Evolutionary conservation across 2,329 filamentous ascomycete genomes (phyloP).

Genomic region (Ceratocystiopsis brevicomis): DNA sequence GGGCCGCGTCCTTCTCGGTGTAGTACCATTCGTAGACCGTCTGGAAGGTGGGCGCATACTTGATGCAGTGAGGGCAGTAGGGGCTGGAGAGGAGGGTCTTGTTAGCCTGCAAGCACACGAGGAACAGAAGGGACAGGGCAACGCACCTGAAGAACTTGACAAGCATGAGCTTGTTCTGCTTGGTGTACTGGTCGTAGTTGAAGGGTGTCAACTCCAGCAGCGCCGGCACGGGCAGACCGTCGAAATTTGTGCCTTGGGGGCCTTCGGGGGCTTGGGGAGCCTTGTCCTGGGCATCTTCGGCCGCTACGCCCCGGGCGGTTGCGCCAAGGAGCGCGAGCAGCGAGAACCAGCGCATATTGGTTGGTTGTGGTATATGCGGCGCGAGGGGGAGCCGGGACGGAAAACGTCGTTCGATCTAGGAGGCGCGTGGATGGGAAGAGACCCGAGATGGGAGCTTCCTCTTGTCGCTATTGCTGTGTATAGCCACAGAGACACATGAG

Average conservation of each 20-base stretch:
- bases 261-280: conserved; percentile 18
- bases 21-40: conserved; percentile 90
- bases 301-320: conserved; percentile 21
- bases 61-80: conserved; percentile 53
- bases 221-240: conserved; percentile 46
- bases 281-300: conserved; percentile 3
- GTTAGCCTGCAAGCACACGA: too few species aligned
- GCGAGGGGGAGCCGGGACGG: too few species aligned
- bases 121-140: neutral
- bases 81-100: conserved; percentile 31
- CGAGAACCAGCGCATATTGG: conserved; percentile 25
- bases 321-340: conserved; percentile 29
- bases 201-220: conserved; percentile 39
- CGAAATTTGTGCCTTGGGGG: conserved; percentile 39
- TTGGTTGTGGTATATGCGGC: too few species aligned
- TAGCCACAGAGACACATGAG: too few species aligned
- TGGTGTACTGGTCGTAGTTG: conserved; percentile 37
- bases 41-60: conserved; percentile 70
- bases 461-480: too few species aligned
- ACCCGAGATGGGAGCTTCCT: too few species aligned
- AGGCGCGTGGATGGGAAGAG: too few species aligned
- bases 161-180: conserved; percentile 31
- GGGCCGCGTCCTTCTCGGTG: conserved; percentile 49
- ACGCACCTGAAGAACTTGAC: conserved; percentile 52
- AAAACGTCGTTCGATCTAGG: too few species aligned